Evolutionary conservation across 805 yeast genomes (phyloP), one percentile per base, ranked within the genome.

Genomic region (Myxozyma vanderwaltii): DNA sequence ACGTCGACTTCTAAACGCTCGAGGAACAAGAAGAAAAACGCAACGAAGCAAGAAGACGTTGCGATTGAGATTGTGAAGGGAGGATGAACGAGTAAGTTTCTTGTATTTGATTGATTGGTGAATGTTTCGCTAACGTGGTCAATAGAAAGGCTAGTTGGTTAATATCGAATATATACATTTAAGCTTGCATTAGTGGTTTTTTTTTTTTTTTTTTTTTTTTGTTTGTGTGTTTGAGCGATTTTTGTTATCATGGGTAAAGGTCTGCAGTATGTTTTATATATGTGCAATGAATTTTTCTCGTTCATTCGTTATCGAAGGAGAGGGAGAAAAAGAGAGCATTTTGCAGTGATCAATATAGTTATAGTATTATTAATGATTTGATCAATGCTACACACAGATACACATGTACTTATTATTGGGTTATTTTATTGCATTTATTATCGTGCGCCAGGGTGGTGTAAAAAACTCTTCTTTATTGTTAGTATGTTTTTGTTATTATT

Each of bases 1-100:
- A 62, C 54, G 31, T 24, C 56, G 38, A 51, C 56, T 21, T 55
- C 65, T 13, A 58, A 54, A 44, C 48, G 59, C 45, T 38, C 63
- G 29, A 39, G 54, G n/a, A 60, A 58, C 43, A 54, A 49, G 24
- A 43, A 46, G 40, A 39, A 46, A 5, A 27, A 19, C 21, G 46
- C 46, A 56, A 35, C 47, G 5, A 26, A 31, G 44, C 51, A 54
- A 29, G 54, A 61, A 19, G 61, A 53, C 23, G 52, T 38, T 17
- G 48, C 17, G 2, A 21, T 38, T 43, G 39, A 39, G 15, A 13
- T 48, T 10, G 53, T 54, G 40, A 63, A 63, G 5, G 64, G 64
- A 17, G 54, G 50, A 44, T 21, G 31, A 33, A 21, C 7, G 26
- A 23, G 31, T 27, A 44, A 7, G 50, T 19, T 41, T 12, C n/a